These are phyloP conservation scores for Trametes sanguinea DNA, from an alignment of 768 basidiomycete genomes.

Conservation along the genomic window DNA sequence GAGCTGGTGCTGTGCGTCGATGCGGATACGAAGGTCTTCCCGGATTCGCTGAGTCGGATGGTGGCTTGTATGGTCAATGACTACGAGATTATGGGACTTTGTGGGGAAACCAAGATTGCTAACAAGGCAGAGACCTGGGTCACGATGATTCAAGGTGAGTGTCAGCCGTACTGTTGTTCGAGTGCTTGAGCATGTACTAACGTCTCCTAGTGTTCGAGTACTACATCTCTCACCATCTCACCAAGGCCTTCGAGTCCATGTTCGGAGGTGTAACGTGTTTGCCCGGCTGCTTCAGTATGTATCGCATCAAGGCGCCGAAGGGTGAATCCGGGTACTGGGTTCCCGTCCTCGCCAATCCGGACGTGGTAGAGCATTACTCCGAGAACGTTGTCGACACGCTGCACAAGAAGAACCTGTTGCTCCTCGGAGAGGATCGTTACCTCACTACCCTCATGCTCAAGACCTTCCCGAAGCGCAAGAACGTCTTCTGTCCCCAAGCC, in stretches of 20 bases:
- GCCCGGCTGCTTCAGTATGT: slow-evolving; percentile 99
- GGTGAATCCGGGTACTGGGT: slow-evolving; percentile 97
- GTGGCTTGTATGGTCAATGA: slow-evolving; percentile 96
- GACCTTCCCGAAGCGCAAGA: slow-evolving; percentile 99
- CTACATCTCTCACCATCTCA: slow-evolving; percentile 98
- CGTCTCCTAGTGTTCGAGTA: slow-evolving; percentile 87
- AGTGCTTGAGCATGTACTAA: slow-evolving; percentile 1
- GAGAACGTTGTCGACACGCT: slow-evolving; percentile 99
- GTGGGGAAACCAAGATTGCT: slow-evolving; percentile 99
- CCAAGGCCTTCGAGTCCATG: slow-evolving; percentile 99
- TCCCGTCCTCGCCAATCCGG: slow-evolving; percentile 96
- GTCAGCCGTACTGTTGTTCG: background rate
- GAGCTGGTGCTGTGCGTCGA: slow-evolving; percentile 95
- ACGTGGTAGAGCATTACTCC: slow-evolving; percentile 98
- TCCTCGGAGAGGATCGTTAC: slow-evolving; percentile 99
- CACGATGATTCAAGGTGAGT: slow-evolving; percentile 98
- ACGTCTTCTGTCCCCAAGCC: slow-evolving; percentile 97
- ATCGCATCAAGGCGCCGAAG: slow-evolving; percentile 99
- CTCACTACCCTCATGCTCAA: slow-evolving; percentile 96
- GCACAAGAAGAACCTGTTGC: slow-evolving; percentile 97
- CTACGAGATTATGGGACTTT: slow-evolving; percentile 97
- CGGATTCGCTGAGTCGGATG: slow-evolving; percentile 96
- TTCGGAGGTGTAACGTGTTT: slow-evolving; percentile 99
- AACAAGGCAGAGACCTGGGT: slow-evolving; percentile 99
- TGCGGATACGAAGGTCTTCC: slow-evolving; percentile 98